Percentiles rank a stretch among this genome's conserved stretches.
Conservation (phyloP, 805 yeast genomes). For the Zygosaccharomyces rouxii region DNA sequence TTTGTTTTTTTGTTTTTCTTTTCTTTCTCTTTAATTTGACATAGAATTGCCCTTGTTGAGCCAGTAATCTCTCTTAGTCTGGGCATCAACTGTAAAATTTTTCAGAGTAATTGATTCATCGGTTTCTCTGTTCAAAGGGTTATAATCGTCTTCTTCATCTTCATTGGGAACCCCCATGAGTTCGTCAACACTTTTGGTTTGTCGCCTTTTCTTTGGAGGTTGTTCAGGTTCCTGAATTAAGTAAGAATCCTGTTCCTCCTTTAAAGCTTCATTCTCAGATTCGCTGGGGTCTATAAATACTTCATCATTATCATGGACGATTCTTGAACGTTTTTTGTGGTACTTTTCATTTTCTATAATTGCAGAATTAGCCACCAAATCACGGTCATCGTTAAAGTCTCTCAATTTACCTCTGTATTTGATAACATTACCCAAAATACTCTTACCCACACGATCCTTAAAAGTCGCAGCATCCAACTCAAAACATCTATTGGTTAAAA, state of each 20-base stretch:
- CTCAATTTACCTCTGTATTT: conserved; percentile 68
- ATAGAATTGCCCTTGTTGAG: conserved; percentile 28
- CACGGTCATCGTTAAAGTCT: conserved; percentile 74
- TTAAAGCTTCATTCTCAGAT: conserved; percentile 23
- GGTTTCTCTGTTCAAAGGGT: conserved; percentile 13
- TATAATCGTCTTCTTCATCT: conserved; percentile 25
- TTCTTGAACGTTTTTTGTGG: conserved; percentile 24
- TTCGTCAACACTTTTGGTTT: conserved; percentile 18
- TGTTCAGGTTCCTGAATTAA: conserved; percentile 12
- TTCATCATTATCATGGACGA: conserved; percentile 20
- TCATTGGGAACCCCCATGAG: conserved; percentile 28
- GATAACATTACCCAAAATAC: conserved; percentile 75
- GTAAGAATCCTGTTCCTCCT: conserved; percentile 21
- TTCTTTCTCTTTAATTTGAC: conserved; percentile 1
- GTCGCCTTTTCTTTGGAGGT: conserved; percentile 17
- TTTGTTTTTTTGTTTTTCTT: neutral
- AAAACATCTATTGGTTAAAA: conserved; percentile 69
- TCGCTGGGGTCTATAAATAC: conserved; percentile 24
- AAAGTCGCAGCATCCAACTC: conserved; percentile 62
- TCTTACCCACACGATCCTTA: conserved; percentile 62
- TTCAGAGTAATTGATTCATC: conserved; percentile 8
- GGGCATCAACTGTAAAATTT: conserved; percentile 30
- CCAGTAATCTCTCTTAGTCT: conserved; percentile 35
- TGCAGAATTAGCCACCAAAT: conserved; percentile 58
- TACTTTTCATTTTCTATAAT: conserved; percentile 33